Evolutionary conservation across 2,329 filamentous ascomycete species (phyloP).

Genomic region (Cercospora sp.): DNA sequence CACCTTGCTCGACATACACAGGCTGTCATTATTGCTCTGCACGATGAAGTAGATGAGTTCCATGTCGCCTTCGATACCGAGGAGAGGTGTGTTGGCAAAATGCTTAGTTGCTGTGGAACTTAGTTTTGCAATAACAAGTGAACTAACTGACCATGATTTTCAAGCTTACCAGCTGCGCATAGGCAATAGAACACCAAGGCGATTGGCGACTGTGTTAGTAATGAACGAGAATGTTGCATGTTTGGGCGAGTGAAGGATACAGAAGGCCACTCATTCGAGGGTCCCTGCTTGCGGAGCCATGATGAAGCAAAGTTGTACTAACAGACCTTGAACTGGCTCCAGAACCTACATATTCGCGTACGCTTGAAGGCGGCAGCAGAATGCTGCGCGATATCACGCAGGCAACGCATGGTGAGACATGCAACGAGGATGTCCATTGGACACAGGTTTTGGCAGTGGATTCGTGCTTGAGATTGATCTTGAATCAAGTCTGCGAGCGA

Average conservation of each 20-base stretch:
- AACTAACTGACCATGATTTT: neutral
- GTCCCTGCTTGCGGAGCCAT: neutral
- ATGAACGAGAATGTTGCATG: neutral
- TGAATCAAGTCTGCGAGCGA: neutral
- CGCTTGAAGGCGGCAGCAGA: too few relatives aligned
- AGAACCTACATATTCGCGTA: neutral
- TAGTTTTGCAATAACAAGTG: neutral
- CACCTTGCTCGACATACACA: conserved; percentile 25
- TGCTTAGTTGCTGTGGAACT: neutral
- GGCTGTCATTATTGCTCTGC: conserved; percentile 8
- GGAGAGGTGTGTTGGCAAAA: neutral
- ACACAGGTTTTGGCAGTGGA: neutral
- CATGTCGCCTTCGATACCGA: conserved; percentile 24
- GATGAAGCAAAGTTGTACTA: neutral
- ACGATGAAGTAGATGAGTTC: conserved; percentile 33
- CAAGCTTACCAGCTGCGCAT: neutral
- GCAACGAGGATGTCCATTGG: neutral
- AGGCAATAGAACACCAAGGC: neutral
- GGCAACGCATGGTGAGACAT: neutral
- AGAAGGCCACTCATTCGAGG: neutral
- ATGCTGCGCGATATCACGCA: neutral
- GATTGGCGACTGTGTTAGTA: neutral
- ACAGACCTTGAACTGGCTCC: neutral
- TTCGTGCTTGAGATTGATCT: neutral
- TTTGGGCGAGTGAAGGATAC: neutral